These are phyloP conservation scores for Byssochlamys sp. DNA, from an alignment of 2,329 filamentous ascomycete genomes.

Conservation along the genomic window DNA sequence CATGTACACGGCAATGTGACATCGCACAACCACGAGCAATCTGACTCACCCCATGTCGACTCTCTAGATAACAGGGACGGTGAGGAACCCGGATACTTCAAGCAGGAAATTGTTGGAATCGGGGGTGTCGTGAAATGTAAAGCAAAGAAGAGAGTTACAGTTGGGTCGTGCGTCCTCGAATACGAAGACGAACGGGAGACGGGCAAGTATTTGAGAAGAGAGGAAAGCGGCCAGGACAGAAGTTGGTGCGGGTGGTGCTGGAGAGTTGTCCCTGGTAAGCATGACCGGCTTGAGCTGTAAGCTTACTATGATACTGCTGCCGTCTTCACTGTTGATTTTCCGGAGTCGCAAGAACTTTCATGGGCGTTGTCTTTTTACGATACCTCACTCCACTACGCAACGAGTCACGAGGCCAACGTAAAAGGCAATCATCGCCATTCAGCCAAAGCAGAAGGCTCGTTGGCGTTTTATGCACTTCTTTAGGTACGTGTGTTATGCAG, in stretches of 20 bases:
- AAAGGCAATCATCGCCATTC: background rate
- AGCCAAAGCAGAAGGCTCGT: background rate
- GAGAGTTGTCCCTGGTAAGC: conserved; percentile 57
- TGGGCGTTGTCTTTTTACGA: background rate
- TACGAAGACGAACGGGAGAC: conserved; percentile 66
- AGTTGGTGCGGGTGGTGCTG: conserved; percentile 93
- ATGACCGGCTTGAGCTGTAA: conserved; percentile 25
- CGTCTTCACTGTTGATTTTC: background rate
- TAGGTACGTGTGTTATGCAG: background rate
- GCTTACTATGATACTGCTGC: background rate
- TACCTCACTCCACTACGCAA: background rate
- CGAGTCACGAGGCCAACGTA: background rate
- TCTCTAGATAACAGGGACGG: conserved; percentile 18
- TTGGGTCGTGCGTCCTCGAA: conserved; percentile 78
- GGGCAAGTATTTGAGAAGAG: conserved; percentile 58
- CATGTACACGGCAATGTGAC: conserved; percentile 9
- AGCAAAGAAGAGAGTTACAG: conserved; percentile 67
- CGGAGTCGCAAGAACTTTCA: background rate
- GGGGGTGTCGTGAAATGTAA: conserved; percentile 82
- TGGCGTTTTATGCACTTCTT: background rate
- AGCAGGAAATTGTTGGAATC: conserved; percentile 85
- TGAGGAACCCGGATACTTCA: conserved; percentile 59
- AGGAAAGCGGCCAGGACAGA: conserved; percentile 57
- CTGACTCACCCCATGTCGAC: background rate
- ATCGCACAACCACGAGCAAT: conserved; percentile 9